Conservation (phyloP, 73 alveolate genomes). For the Paramecium sexaurelia region DNA sequence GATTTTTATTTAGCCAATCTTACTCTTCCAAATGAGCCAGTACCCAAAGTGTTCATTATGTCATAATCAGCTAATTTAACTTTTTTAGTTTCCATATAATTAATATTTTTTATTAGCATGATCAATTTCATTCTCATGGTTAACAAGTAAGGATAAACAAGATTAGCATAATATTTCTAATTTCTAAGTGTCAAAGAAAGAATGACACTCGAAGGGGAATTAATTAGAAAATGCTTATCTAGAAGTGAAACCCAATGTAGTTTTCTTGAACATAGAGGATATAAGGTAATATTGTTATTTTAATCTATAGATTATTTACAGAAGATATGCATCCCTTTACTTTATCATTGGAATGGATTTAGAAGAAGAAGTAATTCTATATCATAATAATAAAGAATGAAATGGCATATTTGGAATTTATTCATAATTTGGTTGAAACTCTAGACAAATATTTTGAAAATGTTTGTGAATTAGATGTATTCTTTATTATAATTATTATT, state of each 20-base stretch:
- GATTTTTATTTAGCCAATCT: constrained; percentile 33
- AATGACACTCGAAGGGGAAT: constrained; percentile 96
- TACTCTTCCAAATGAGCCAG: constrained; percentile 57
- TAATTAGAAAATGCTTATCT: constrained; percentile 94
- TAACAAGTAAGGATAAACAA: constrained; percentile 97
- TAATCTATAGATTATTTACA: constrained; percentile 69
- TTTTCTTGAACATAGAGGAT: constrained; percentile 97
- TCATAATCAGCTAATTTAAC: constrained; percentile 63
- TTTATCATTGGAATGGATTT: constrained; percentile 92
- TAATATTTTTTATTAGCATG: constrained; percentile 74
- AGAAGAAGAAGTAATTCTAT: constrained; percentile 69
- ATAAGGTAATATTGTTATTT: constrained; percentile 73
- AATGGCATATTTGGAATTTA: constrained; percentile 95
- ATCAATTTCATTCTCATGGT: constrained; percentile 97
- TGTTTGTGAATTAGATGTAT: constrained; percentile 91
- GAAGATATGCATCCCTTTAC: constrained; percentile 98
- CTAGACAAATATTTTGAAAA: constrained; percentile 97
- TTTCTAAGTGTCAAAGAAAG: constrained; percentile 93
- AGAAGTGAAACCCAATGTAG: constrained; percentile 94
- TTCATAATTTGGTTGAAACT: constrained; percentile 97
- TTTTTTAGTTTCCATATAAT: constrained; percentile 63
- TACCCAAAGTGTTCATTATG: constrained; percentile 62
- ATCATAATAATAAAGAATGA: constrained; percentile 75
- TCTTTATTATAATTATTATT: constrained; percentile 5
- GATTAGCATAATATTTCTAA: constrained; percentile 89